Evolutionary conservation across 768 basidiomycete genomes (phyloP).

Genomic region (Calvatia gigantea): DNA sequence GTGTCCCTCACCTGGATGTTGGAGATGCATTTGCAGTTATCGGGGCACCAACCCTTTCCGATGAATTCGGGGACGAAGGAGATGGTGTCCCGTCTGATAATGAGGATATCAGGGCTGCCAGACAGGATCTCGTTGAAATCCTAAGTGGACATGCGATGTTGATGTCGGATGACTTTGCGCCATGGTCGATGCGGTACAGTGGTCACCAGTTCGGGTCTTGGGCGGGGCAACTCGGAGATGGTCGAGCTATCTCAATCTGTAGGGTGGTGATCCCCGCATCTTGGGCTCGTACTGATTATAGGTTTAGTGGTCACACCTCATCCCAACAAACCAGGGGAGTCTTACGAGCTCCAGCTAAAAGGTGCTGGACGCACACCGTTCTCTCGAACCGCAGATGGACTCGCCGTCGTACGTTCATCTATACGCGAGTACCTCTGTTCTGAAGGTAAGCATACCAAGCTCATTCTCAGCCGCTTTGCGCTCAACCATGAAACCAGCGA

Average conservation of each 20-base stretch:
- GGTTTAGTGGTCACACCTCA: conserved; percentile 73
- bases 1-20: conserved; percentile 80
- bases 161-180: conserved; percentile 57
- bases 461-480: not conserved
- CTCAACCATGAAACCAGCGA: conserved; percentile 27
- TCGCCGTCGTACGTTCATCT: conserved; percentile 93
- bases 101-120: conserved; percentile 37
- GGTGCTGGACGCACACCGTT: conserved; percentile 94
- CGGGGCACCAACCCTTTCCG: conserved; percentile 54
- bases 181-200: conserved; percentile 90
- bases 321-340: conserved; percentile 46
- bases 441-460: conserved; percentile 55
- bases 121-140: conserved; percentile 77
- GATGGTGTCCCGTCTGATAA: conserved; percentile 26
- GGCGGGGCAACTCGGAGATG: conserved; percentile 96
- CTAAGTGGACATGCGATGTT: conserved; percentile 75
- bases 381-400: conserved; percentile 87
- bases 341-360: conserved; percentile 90
- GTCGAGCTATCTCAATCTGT: conserved; percentile 86
- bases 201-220: conserved; percentile 88
- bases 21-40: conserved; percentile 76
- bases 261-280: conserved; percentile 18
- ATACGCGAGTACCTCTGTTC: conserved; percentile 92
- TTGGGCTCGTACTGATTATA: conserved; percentile 2
- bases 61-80: conserved; percentile 33